These are phyloP conservation scores for Pleurotus cornucopiae DNA, from an alignment of 768 basidiomycete genomes.

Conservation along the genomic window DNA sequence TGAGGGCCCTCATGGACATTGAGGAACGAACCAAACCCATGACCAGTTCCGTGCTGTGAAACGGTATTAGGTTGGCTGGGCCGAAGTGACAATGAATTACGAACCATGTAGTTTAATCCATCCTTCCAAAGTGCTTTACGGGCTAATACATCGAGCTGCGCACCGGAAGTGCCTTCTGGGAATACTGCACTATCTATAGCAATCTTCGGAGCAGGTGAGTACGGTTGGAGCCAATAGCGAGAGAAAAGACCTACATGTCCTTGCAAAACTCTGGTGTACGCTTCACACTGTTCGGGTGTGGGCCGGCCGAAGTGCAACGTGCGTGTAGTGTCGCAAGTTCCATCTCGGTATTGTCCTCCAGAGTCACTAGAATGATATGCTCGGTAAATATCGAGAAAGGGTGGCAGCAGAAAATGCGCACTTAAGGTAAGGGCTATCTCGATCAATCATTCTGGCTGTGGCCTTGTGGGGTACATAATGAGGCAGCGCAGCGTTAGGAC, in stretches of 20 bases:
- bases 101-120: constrained; percentile 73
- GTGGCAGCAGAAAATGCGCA: constrained; percentile 32
- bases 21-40: constrained; percentile 85
- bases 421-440: constrained; percentile 86
- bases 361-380: constrained; percentile 63
- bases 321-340: constrained; percentile 82
- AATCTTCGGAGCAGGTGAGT: constrained; percentile 48
- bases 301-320: constrained; percentile 88
- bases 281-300: constrained; percentile 79
- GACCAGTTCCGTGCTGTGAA: constrained; percentile 82
- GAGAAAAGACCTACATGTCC: constrained; percentile 71
- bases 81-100: constrained; percentile 18
- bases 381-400: constrained; percentile 10
- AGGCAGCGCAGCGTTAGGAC: constrained; percentile 89
- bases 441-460: constrained; percentile 69
- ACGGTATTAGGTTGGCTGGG: not conserved
- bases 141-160: constrained; percentile 84
- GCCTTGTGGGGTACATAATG: constrained; percentile 82
- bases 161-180: constrained; percentile 85
- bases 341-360: constrained; percentile 86
- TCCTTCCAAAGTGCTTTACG: constrained; percentile 85
- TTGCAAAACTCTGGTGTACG: constrained; percentile 93
- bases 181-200: constrained; percentile 88
- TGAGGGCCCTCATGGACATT: constrained; percentile 85
- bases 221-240: constrained; percentile 15